Evolutionary conservation across 768 basidiomycete species (phyloP), one percentile per base, ranked within the genome.

Genomic region (Pisolithus orientalis): DNA sequence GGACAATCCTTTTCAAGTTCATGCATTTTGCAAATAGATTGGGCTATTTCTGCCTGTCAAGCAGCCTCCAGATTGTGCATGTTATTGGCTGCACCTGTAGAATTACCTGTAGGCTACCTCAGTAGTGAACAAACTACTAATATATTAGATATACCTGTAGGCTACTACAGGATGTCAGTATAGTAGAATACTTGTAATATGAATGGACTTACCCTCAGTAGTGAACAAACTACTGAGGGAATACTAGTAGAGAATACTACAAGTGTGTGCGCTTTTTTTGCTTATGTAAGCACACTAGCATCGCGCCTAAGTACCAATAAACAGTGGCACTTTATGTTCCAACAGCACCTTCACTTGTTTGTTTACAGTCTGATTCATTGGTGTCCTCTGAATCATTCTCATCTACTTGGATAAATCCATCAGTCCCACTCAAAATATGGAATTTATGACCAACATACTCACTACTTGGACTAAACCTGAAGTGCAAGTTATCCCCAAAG

Each of bases 1-100:
- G 83, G 84, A 17, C 75, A 63, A 64, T 86, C 84, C 43, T 69
- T 71, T 59, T 87, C 84, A 2, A 87, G 76, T 57, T 87, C 82
- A 5, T 78, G 82, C 38, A 86, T 71, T 60, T 86, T 88, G 39
- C 80, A 76, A 40, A 80, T 77, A 4, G 85, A 85, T 62, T 85
- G 82, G 17, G 76, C 80, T 53, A 87, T 79, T 27, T 69, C 70
- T 13, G 73, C 73, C 42, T 61, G 67, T 47, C 71, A 73, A 4
- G 59, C 61, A 11, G 61, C 67, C 28, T 78, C 76, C 39, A 74
- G 66, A 44, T 73, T 66, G n/a, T 28, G 25, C 4, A 50, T 38
- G n/a, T 53, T 34, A 14, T n/a, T 21, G 4, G 13, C 31, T 13
- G 32, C 4, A 13, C 32, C 3, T 13, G n/a, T n/a, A n/a, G n/a